phyloP scores from a whole-genome alignment of 106 monocot genomes.

The Ottelia alismoides region DNA sequence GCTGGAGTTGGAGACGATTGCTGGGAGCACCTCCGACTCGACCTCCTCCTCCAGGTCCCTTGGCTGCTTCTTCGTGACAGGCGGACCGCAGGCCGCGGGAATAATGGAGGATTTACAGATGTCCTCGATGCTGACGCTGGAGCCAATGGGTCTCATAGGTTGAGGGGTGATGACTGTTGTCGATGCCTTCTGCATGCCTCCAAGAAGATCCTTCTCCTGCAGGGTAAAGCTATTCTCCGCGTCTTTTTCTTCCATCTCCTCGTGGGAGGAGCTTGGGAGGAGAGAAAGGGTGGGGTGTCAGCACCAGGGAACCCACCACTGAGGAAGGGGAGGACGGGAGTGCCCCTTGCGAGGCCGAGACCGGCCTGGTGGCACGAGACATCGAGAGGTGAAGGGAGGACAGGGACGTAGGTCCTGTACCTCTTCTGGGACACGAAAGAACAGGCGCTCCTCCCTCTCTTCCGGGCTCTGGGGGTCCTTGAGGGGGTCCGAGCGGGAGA shows the following conservation, averaged over 20 bases:
- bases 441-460: constrained; percentile 6
- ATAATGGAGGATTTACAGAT: constrained; percentile 16
- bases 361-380: not conserved
- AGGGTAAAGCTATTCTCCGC: constrained; percentile 1
- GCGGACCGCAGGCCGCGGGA: not conserved
- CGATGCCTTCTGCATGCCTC: constrained; percentile 33
- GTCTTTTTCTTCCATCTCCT: constrained; percentile 1
- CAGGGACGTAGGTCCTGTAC: constrained; percentile 10
- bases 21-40: constrained; percentile 56
- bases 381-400: constrained; percentile 8
- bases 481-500: not conserved
- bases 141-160: constrained; percentile 68
- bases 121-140: constrained; percentile 48
- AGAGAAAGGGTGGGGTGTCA: constrained; percentile 13
- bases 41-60: constrained; percentile 68
- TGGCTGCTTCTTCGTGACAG: constrained; percentile 12
- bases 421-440: constrained; percentile 7
- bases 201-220: constrained; percentile 48
- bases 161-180: constrained; percentile 49
- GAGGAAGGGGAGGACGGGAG: constrained; percentile 5
- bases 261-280: constrained; percentile 3
- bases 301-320: not conserved
- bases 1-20: constrained; percentile 64
- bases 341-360: constrained; percentile 1
- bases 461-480: constrained; percentile 7